Evolutionary conservation across 768 basidiomycete genomes (phyloP).

Genomic region (Sarcomyxa edulis): DNA sequence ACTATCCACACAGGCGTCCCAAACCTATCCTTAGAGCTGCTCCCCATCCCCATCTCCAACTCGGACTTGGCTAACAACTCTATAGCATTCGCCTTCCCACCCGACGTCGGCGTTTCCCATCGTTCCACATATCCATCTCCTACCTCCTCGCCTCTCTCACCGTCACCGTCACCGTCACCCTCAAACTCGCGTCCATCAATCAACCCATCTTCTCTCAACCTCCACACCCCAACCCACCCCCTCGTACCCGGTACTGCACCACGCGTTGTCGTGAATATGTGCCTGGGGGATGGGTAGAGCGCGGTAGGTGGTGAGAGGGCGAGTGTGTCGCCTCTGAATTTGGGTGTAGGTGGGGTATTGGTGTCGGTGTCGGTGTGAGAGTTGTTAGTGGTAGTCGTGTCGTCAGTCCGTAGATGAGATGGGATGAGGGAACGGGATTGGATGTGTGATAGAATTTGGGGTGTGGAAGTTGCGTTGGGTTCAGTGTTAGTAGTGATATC

Average conservation of each 20-base stretch:
- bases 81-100: slow-evolving; percentile 48
- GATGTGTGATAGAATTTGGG: slow-evolving; percentile 12
- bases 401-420: slow-evolving; percentile 10
- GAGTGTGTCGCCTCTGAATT: slow-evolving; percentile 42
- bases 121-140: slow-evolving; percentile 24
- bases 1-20: slow-evolving; percentile 45
- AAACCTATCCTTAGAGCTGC: too few relatives aligned
- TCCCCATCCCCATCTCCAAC: slow-evolving; percentile 11
- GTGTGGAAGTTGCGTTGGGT: too few relatives aligned
- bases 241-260: slow-evolving; percentile 26
- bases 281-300: slow-evolving; percentile 26
- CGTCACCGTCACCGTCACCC: background rate
- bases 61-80: slow-evolving; percentile 31
- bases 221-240: slow-evolving; percentile 41
- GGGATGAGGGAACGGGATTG: slow-evolving; percentile 21
- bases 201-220: slow-evolving; percentile 32
- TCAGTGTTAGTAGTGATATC: too few relatives aligned
- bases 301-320: slow-evolving; percentile 33
- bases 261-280: slow-evolving; percentile 44
- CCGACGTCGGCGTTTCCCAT: slow-evolving; percentile 40
- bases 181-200: too few relatives aligned
- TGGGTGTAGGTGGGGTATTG: slow-evolving; percentile 7
- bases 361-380: too few relatives aligned
- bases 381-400: too few relatives aligned
- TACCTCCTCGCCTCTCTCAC: slow-evolving; percentile 5